These are phyloP conservation scores for Epichloe sibirici DNA, from an alignment of 2,329 filamentous ascomycete genomes.

Conservation along the genomic window DNA sequence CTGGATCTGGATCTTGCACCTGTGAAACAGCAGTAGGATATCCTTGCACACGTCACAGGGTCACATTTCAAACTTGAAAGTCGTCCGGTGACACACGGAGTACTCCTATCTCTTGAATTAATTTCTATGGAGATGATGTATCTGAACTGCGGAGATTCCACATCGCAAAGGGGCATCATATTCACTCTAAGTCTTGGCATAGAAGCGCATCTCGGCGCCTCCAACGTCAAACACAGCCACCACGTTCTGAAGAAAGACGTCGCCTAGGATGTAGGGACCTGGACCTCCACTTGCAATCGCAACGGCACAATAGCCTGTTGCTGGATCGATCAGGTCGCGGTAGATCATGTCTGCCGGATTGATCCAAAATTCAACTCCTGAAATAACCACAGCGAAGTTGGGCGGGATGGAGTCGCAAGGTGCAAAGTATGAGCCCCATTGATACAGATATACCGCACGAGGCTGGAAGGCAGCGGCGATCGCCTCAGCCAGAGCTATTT, in stretches of 20 bases:
- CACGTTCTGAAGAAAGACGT: slow-evolving; percentile 38
- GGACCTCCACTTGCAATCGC: slow-evolving; percentile 31
- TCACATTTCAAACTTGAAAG: too few relatives aligned
- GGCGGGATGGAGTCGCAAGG: slow-evolving; percentile 35
- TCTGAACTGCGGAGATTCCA: too few relatives aligned
- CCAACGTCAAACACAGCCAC: slow-evolving; percentile 37
- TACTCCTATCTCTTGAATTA: too few relatives aligned
- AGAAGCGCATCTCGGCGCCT: slow-evolving; percentile 33
- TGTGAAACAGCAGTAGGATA: too few relatives aligned
- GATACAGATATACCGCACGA: slow-evolving; percentile 31
- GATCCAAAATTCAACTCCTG: slow-evolving; percentile 30
- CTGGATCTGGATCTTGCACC: too few relatives aligned
- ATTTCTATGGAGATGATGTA: too few relatives aligned
- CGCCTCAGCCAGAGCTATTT: slow-evolving; percentile 31
- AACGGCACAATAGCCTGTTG: slow-evolving; percentile 36
- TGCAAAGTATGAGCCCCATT: slow-evolving; percentile 36
- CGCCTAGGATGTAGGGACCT: slow-evolving; percentile 37
- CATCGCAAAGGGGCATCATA: neutral
- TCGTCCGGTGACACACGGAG: too few relatives aligned
- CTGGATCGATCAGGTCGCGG: slow-evolving; percentile 28
- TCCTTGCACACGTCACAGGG: too few relatives aligned
- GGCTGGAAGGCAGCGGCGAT: slow-evolving; percentile 36
- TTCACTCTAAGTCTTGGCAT: slow-evolving; percentile 13
- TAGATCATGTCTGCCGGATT: slow-evolving; percentile 37
- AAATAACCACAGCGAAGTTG: slow-evolving; percentile 31